Base-by-base conservation (phyloP, 257 asterid genomes). In the Solanum appendiculatum region DNA sequence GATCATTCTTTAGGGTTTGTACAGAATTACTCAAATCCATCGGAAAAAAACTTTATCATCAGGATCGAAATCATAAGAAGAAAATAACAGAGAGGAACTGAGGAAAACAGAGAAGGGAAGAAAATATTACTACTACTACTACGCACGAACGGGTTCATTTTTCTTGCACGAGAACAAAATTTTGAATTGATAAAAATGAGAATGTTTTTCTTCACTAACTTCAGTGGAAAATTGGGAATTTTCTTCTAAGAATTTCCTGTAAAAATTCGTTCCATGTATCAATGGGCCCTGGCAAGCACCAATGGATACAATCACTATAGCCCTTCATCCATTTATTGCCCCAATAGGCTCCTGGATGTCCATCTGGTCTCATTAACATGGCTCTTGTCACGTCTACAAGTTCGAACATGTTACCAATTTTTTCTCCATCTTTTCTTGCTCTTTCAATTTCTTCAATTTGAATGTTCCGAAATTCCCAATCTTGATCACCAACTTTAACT, bases 281-380 rank as follows among this genome's bases (percentile, higher is more conserved):
- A 46, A 92, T 87, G 1, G 94, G 93, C 16, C 95, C 95, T 2
- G 94, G 95, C 80, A 91, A 64, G 74, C 94, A 92, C 94, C 94
- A 93, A 48, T 91, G 95, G 7, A 92, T 80, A 82, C 95, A 93
- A 40, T 93, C 96, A 72, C 88, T 93, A n/a, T 86, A 91, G 5
- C 92, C 92, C 40, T 88, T 88, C 90, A 83, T 90, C 89, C 90
- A 89, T 64, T 84, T 81, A 36, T 88, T 89, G 0, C 92, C 89
- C 90, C 93, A 89, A 60, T 88, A 72, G 9, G 87, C 44, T 15
- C 90, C 93, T 4, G 93, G 94, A 86, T 90, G 95, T 9, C 88
- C 93, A 69, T 92, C 95, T 0, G 93, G 86, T 86, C 93, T 90
- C 93, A 89, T 88, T 23, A 86, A 56, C 94, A 91, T 92, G 23